Evolutionary conservation across 257 asterid genomes (phyloP).

Genomic region (Fraxinus cuspidata): DNA sequence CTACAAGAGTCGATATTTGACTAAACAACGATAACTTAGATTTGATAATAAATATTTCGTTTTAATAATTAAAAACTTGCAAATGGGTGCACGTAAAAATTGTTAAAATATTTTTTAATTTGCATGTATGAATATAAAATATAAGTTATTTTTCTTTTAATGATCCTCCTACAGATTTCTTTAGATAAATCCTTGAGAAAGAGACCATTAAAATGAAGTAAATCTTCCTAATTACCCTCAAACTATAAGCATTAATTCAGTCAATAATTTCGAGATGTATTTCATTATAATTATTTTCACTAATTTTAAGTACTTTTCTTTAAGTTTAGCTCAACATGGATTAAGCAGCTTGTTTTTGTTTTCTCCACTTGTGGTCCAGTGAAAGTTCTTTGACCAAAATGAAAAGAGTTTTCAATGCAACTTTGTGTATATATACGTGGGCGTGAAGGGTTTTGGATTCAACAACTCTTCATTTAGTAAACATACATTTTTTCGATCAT

Average conservation of each 20-base stretch:
- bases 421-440: neutral
- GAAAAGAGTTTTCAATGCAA: neutral
- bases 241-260: neutral
- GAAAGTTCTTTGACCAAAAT: neutral
- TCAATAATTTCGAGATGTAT: too few species aligned
- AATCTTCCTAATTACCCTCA: neutral
- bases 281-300: too few species aligned
- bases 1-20: too few species aligned
- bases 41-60: neutral
- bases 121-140: too few species aligned
- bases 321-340: neutral
- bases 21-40: too few species aligned
- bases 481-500: conserved; percentile 15
- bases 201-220: too few species aligned
- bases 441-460: neutral
- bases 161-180: neutral
- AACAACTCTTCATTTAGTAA: neutral
- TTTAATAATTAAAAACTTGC: neutral
- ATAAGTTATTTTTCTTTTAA: neutral
- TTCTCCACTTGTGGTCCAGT: neutral
- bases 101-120: too few species aligned
- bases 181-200: neutral
- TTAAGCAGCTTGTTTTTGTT: neutral
- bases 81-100: neutral
- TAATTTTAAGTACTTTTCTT: neutral